Base-by-base conservation (phyloP, 352 stramenopile species). In the Phytopythium ostracodes region DNA sequence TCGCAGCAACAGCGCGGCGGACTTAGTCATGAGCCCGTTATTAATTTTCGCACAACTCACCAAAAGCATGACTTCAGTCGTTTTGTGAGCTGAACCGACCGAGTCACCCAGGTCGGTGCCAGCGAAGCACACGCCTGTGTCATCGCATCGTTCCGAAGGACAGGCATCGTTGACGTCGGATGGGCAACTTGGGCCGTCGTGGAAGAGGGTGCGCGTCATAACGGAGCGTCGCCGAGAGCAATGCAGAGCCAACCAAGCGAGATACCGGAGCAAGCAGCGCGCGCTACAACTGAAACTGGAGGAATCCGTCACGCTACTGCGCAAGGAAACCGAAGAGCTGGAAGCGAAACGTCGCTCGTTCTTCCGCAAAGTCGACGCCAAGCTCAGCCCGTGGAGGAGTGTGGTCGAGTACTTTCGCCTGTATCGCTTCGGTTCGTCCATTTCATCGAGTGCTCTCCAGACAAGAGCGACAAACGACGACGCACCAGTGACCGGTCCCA, bases 211-310 rank as follows among this genome's bases (percentile, higher is more conserved):
- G 46, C 72, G 75, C 25, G n/a, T 72, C 60, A 81, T 81, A 59
- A 81, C 72, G 0, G 59, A 71, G 2, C 64, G 75, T 10, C 75
- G 75, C 3, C 71, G 72, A 17, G 67, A 84, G 20, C 75, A 84
- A 31, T 84, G 75, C 56, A 70, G 75, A n/a, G 60, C 35, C 2
- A 84, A 84, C 61, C 72, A 84, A 54, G 73, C 72, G 55, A 65
- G 73, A 8, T 84, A 84, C 51, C 67, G 75, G 35, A 71, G 68
- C 58, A 82, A 79, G 35, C 71, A 79, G 42, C 57, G 55, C 0
- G 33, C 64, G 6, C 44, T 61, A 20, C 29, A 20, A 4, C 61
- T 68, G 10, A 47, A 65, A 0, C 53, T 79, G 1, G 69, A 77
- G 29, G 29, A 55, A 11, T 55, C 22, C 7, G 71, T 77, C 63